These are phyloP conservation scores for Zalaria sp. DNA, from an alignment of 2,329 filamentous ascomycete genomes.

Conservation along the genomic window DNA sequence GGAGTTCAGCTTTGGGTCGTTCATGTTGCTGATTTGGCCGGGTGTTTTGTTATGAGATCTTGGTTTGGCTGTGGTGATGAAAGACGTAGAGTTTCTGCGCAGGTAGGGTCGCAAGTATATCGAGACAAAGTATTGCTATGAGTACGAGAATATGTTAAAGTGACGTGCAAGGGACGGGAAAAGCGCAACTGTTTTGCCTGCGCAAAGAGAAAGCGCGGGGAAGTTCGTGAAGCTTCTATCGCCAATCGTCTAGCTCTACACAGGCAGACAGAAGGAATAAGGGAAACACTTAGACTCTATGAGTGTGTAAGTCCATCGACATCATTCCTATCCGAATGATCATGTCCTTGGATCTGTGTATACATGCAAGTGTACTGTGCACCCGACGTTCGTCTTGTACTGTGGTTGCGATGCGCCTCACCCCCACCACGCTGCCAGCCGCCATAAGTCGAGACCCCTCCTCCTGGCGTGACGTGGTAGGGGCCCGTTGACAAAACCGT, in stretches of 20 bases:
- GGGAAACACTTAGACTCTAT: too few species aligned
- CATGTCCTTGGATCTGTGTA: neutral
- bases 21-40: constrained; percentile 17
- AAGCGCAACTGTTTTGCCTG: too few species aligned
- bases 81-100: neutral
- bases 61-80: neutral
- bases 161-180: neutral
- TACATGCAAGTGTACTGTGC: neutral
- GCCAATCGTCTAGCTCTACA: neutral
- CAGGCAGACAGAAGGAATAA: too few species aligned
- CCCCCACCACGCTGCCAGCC: too few species aligned
- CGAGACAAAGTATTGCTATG: neutral
- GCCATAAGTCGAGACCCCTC: neutral
- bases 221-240: constrained; percentile 7
- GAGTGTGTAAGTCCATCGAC: too few species aligned
- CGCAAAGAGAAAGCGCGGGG: neutral
- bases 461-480: neutral
- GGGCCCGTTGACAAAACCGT: neutral
- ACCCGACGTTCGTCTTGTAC: neutral
- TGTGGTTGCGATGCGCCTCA: too few species aligned
- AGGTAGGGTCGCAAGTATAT: neutral
- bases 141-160: neutral
- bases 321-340: too few species aligned
- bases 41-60: neutral
- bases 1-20: constrained; percentile 54